Base-by-base conservation (phyloP, 371 early-diverging fungal genomes). In the Catenaria anguillulae region DNA sequence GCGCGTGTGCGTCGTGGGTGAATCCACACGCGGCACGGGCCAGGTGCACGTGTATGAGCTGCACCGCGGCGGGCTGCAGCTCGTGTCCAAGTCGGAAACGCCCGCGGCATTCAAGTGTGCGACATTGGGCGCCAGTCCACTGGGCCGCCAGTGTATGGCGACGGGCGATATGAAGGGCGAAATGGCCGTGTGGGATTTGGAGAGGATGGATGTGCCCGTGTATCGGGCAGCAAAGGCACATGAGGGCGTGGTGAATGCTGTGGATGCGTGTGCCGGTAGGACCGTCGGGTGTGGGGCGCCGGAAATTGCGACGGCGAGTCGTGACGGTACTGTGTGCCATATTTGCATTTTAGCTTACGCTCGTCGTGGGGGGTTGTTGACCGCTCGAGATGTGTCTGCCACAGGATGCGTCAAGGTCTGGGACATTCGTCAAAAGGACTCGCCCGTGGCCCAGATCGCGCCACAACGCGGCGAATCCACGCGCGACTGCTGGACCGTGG, bases 271-370 rank as follows among this genome's bases (percentile, higher is more conserved):
- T 26, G 84, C 81, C 10, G 84, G 83, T 0, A 36, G 65, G 15
- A 55, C 42, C 4, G 64, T 73, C 3, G 68, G 70, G 17, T 67
- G 71, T 29, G 83, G 81, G 5, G 71, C 80, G 23, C 87, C 83
- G 0, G 89, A 89, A 66, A 65, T 88, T 33, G 85, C 76, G 12
- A 89, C 91, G 0, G 87, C 82, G 6, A 75, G 85, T 60, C 71
- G 88, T 36, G 89, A 89, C 72, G 88, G 87, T 73, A 71, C n/a
- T n/a, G n/a, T n/a, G n/a, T n/a, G n/a, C n/a, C n/a, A n/a, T 37
- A 17, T 6, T 19, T 33, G 26, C 0, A 65, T n/a, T 34, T 50
- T 24, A 23, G 24, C 50, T 35, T 31, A 19, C 5, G 62, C 45
- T 12, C 24, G n/a, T 46, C n/a, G 21, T n/a, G 21, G 21, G 21